Percentiles rank a stretch among this genome's conserved stretches.
Evolutionary conservation across 2,329 filamentous ascomycete species (phyloP).

Genomic region (Xylariales sp.): DNA sequence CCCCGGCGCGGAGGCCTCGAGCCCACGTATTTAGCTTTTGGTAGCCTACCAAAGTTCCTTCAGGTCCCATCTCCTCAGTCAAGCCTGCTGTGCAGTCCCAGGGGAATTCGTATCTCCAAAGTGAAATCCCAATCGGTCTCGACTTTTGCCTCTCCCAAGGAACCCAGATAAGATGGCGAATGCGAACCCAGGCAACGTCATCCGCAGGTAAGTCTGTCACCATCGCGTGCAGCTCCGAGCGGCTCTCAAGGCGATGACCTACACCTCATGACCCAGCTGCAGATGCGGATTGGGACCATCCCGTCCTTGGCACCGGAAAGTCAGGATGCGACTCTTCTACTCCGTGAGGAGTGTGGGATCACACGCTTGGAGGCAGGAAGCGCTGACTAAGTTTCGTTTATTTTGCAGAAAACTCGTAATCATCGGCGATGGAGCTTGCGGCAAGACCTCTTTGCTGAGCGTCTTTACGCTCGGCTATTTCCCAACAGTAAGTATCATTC

Average conservation of each 20-base stretch:
- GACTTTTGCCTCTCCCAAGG: constrained; percentile 1
- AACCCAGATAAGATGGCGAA: constrained; percentile 27
- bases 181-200: constrained; percentile 34
- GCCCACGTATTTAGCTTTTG: constrained; percentile 7
- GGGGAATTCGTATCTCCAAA: neutral
- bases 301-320: too few relatives aligned
- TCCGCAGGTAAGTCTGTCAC: constrained; percentile 32
- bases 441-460: constrained; percentile 94
- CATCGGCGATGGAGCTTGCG: constrained; percentile 70
- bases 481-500: constrained; percentile 84
- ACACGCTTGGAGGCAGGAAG: too few relatives aligned
- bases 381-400: too few relatives aligned
- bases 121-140: neutral
- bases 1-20: constrained; percentile 10
- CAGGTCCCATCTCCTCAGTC: neutral
- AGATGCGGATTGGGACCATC: too few relatives aligned
- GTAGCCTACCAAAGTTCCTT: neutral
- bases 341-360: too few relatives aligned
- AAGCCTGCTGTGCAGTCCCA: neutral
- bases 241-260: neutral
- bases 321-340: too few relatives aligned
- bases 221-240: neutral
- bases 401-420: constrained; percentile 28
- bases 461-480: constrained; percentile 98
- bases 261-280: neutral